Evolutionary conservation across 495 filamentous ascomycete species (phyloP), one percentile per base, ranked within the genome.

Genomic region (Aspergillus wentii): DNA sequence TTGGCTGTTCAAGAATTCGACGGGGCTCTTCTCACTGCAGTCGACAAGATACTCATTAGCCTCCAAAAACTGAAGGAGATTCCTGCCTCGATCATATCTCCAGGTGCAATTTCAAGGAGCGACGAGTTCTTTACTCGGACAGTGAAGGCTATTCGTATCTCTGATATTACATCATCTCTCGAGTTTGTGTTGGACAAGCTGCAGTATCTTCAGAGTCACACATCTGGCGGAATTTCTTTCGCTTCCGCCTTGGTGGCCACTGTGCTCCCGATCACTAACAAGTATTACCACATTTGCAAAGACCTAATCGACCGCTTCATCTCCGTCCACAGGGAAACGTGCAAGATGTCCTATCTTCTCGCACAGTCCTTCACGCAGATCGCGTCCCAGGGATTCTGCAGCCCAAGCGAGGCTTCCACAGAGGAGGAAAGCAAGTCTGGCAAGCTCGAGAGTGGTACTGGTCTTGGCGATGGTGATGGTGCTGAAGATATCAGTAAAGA

Each of bases 401-500:
- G 77, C 18, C 94, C 94, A 2, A 66, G 77, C 11, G 88, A 96
- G 48, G 78, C 84, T 34, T 83, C 80, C 13, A 76, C 78, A 25
- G 78, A 82, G 31, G 69, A 76, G 32, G 69, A 75, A 17, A 74
- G 78, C 23, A 75, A 83, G 44, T 70, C 76, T 13, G 85, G 87
- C 5, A 79, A 90, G 46, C 68, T 95, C 27, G 90, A 99, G 57
- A 76, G 73, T 33, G 94, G 94, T n/a, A 97, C 90, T 4, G 94
- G 94, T 17, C 76, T 99, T n/a, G 94, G 92, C 19, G 91, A 95
- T 39, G 91, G 90, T 9, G 85, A 95, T 51, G 94, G 89, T 17
- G 88, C 82, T 2, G 88, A 97, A 52, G 90, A 99, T 64, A 96
- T 99, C 38, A 95, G 89, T 62, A 95, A 97, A 49, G 91, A 97